Conservation (phyloP, 352 stramenopile species). For the Phytopythium delawarense region DNA sequence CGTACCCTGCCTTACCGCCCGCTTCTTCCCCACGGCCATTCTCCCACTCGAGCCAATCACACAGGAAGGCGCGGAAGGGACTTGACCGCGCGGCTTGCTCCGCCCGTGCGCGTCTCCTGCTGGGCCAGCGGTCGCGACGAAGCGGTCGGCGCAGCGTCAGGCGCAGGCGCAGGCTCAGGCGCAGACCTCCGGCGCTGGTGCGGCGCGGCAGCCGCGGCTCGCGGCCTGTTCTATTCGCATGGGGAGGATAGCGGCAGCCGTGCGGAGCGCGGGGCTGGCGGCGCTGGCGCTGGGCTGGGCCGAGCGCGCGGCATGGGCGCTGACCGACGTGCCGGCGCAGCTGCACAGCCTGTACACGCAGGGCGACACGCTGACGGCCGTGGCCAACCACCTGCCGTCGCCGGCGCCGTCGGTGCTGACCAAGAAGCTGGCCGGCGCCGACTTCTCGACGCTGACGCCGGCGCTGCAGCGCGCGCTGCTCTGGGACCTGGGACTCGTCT, state of each 20-base stretch:
- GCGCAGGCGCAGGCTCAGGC: too few species aligned
- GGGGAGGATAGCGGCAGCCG: background rate
- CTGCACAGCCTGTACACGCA: constrained; percentile 1
- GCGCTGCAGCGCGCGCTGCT: constrained; percentile 14
- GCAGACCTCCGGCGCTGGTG: too few species aligned
- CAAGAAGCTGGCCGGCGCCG: background rate
- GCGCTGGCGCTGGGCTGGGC: background rate
- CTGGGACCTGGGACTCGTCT: constrained; percentile 12
- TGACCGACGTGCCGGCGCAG: constrained; percentile 5
- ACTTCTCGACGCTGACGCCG: constrained; percentile 6
- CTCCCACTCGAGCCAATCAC: too few species aligned
- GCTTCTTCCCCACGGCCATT: too few species aligned
- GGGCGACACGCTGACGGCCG: background rate
- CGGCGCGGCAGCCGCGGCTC: too few species aligned
- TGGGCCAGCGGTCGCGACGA: too few species aligned
- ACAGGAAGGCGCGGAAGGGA: too few species aligned
- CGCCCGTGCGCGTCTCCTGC: too few species aligned
- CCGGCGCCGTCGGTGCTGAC: background rate
- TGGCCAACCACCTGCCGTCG: background rate
- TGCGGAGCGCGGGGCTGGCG: background rate
- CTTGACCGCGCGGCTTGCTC: too few species aligned
- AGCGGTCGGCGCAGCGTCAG: too few species aligned
- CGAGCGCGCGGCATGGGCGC: background rate
- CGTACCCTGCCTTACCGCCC: too few species aligned
- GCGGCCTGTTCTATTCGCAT: background rate